Base-by-base conservation (phyloP, 2,329 filamentous ascomycete species). In the Blumeria graminis region DNA sequence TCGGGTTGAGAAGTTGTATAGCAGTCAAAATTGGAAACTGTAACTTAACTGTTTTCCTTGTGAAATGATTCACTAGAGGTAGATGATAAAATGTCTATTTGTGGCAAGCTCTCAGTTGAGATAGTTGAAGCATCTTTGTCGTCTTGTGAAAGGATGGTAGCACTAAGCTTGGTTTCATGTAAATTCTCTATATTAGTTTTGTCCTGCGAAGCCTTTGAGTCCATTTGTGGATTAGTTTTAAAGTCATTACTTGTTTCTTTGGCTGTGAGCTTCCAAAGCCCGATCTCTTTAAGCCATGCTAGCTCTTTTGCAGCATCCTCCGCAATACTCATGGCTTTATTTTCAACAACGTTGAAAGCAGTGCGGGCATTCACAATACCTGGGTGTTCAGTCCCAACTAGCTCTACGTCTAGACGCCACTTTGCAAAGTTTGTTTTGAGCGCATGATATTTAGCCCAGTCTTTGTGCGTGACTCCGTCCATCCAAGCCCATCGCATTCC, bases 391-490 rank as follows among this genome's bases (percentile, higher is more conserved):
- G 83, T 76, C 41, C 87, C 84, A 56, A 89, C 77, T 58, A 80
- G 74, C 66, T 86, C 81, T 52, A 98, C 80, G 62, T 93, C 86
- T 38, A 78, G 74, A 56, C 86, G 83, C 88, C 90, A 95, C 63
- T 86, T 80, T 52, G 83, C 81, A 55, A 95, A 85, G 11, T 84
- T 82, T 56, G 77, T 78, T 71, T 86, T 93, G 57, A 98, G 74
- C 58, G 85, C 80, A 67, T 96, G 88, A 66, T 94, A 98, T 67
- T 90, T 92, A 58, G 83, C 80, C 92, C 92, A 98, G 68, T 98
- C 88, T 68, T 93, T 89, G 74, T 98, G 95, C 1, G 90, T 94
- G 59, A 98, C 78, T 35, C 87, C 87, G 57, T 96, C 88, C 71
- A 88, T 92, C 82, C 86, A 94, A 11, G 90, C 88, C 89, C 92